These are phyloP conservation scores for Talaromyces nanjingensis DNA, from an alignment of 495 filamentous ascomycete genomes.

Conservation along the genomic window DNA sequence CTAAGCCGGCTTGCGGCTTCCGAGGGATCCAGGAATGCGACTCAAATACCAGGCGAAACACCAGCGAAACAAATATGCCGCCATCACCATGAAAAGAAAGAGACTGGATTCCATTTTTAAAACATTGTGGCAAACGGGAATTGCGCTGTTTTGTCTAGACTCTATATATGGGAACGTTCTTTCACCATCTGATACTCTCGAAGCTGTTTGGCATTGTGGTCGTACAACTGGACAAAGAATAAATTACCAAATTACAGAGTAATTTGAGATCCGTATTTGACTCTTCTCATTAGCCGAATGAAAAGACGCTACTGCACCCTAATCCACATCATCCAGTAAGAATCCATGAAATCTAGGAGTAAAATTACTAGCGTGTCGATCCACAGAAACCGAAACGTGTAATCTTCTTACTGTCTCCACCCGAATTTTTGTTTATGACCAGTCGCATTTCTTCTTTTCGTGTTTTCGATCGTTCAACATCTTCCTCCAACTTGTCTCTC, in stretches of 20 bases:
- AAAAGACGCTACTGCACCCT: background rate
- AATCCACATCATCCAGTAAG: background rate
- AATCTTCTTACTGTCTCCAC: background rate
- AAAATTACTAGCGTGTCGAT: background rate
- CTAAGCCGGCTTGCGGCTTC: background rate
- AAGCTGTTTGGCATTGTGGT: background rate
- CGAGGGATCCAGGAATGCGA: conserved; percentile 1
- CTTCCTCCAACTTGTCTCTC: background rate
- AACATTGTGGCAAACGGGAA: background rate
- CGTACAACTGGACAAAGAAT: background rate
- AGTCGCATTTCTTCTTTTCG: background rate
- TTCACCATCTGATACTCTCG: background rate
- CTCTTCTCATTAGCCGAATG: background rate
- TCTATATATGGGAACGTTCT: background rate
- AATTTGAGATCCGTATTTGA: background rate
- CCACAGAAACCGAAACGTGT: background rate
- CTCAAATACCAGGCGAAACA: background rate
- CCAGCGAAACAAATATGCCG: background rate
- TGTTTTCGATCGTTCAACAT: background rate
- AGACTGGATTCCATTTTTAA: background rate
- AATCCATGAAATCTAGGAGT: background rate
- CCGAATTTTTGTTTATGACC: background rate
- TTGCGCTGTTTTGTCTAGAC: background rate
- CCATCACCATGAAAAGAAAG: background rate
- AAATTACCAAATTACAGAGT: background rate